These are phyloP conservation scores for Tolypocladium cylindrosporum DNA, from an alignment of 2,329 filamentous ascomycete genomes.

Conservation along the genomic window DNA sequence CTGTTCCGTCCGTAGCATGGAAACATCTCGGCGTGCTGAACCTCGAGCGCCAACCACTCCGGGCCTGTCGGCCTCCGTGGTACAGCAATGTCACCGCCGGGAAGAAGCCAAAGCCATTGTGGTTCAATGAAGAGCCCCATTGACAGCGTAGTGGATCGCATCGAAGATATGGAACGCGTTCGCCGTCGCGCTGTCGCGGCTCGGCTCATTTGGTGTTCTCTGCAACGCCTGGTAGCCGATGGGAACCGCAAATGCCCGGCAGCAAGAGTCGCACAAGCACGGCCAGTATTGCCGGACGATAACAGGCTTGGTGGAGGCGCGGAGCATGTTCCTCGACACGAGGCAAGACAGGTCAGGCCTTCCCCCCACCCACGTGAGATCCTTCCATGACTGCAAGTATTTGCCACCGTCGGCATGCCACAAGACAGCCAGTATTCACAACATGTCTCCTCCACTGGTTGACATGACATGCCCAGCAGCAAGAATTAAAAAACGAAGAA, in stretches of 20 bases:
- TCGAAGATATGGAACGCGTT: conserved; percentile 64
- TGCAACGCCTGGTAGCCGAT: too few relatives aligned
- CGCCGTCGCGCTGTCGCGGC: conserved; percentile 25
- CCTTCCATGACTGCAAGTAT: too few relatives aligned
- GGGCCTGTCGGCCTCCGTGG: conserved; percentile 46
- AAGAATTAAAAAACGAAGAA: neutral
- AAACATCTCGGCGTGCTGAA: conserved; percentile 64
- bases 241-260: too few relatives aligned
- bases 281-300: too few relatives aligned
- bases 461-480: neutral
- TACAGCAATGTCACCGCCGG: conserved; percentile 54
- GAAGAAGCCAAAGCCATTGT: conserved; percentile 69
- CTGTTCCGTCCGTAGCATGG: conserved; percentile 15
- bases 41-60: conserved; percentile 70
- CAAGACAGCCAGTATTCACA: too few relatives aligned
- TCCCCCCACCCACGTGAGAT: neutral
- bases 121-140: conserved; percentile 62
- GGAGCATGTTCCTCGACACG: too few relatives aligned
- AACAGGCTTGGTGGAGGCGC: too few relatives aligned
- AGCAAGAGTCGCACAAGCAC: too few relatives aligned
- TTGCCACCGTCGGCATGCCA: too few relatives aligned
- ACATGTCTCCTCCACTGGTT: too few relatives aligned
- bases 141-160: conserved; percentile 64
- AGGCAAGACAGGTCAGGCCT: too few relatives aligned
- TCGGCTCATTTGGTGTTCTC: conserved; percentile 20